Conservation (phyloP, 2,329 filamentous ascomycete genomes). For the Colletotrichum australisinense region DNA sequence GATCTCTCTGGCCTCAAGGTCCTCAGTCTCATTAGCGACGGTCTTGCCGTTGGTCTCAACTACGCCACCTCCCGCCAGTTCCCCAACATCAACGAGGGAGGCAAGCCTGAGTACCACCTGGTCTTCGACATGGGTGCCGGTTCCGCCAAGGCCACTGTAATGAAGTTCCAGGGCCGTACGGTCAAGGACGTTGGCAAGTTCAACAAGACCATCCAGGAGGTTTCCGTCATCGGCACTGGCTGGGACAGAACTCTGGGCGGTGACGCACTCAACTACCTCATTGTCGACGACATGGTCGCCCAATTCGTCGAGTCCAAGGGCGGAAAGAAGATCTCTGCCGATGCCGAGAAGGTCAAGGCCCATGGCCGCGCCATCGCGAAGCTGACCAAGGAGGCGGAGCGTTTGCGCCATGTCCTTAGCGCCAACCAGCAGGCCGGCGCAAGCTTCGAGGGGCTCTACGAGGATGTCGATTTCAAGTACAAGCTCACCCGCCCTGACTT, state of each 20-base stretch:
- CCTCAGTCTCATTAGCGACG: slow-evolving; percentile 87
- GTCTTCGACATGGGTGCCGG: slow-evolving; percentile 99
- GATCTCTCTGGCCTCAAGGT: slow-evolving; percentile 90
- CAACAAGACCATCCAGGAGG: slow-evolving; percentile 97
- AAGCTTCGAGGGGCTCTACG: slow-evolving; percentile 89
- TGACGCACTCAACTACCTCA: slow-evolving; percentile 87
- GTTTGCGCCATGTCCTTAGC: slow-evolving; percentile 87
- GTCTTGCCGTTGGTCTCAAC: slow-evolving; percentile 91
- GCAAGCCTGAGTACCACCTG: slow-evolving; percentile 89
- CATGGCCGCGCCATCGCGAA: slow-evolving; percentile 90
- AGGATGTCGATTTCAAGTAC: slow-evolving; percentile 94
- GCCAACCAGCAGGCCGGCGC: slow-evolving; percentile 85
- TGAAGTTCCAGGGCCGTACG: slow-evolving; percentile 88
- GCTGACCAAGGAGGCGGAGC: slow-evolving; percentile 92
- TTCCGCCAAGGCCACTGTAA: slow-evolving; percentile 88
- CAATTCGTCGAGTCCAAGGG: slow-evolving; percentile 79
- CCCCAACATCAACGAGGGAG: slow-evolving; percentile 83
- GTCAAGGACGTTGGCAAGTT: slow-evolving; percentile 93
- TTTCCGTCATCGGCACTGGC: slow-evolving; percentile 86
- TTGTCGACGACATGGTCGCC: slow-evolving; percentile 88
- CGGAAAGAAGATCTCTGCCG: slow-evolving; percentile 73
- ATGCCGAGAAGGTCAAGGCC: slow-evolving; percentile 70
- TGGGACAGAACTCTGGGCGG: slow-evolving; percentile 94
- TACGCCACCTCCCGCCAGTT: slow-evolving; percentile 94
- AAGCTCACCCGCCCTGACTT: slow-evolving; percentile 85